Conservation (phyloP, 2,329 filamentous ascomycete genomes). For the Aquanectria penicillioides region DNA sequence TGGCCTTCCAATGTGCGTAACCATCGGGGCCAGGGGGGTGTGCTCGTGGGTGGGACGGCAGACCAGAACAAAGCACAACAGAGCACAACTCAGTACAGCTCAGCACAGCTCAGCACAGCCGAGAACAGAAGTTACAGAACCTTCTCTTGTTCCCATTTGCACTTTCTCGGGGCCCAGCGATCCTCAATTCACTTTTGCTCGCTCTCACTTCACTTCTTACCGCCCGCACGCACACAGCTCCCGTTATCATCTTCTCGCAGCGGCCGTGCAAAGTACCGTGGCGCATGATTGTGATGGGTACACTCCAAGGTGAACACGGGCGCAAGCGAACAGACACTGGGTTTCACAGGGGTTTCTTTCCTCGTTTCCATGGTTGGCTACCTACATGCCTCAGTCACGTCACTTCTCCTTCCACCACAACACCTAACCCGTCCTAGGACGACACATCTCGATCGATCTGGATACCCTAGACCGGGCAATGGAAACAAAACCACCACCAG, state of each 20-base stretch:
- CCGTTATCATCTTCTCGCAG: too few species aligned
- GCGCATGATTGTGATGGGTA: background rate
- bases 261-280: background rate
- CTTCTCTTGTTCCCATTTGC: too few species aligned
- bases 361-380: conserved; percentile 1
- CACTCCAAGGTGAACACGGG: background rate
- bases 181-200: too few species aligned
- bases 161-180: too few species aligned
- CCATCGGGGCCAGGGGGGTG: too few species aligned
- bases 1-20: background rate
- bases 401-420: background rate
- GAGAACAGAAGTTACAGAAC: too few species aligned
- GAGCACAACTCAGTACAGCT: too few species aligned
- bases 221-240: background rate
- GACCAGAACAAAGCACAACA: too few species aligned
- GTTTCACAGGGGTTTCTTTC: background rate
- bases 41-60: too few species aligned
- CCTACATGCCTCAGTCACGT: background rate
- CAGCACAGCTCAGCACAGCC: too few species aligned
- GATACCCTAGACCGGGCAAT: conserved; percentile 1
- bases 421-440: background rate
- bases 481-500: background rate
- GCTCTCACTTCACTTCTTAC: too few species aligned
- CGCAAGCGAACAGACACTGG: background rate
- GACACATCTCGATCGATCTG: conserved; percentile 9